phyloP scores from a whole-genome alignment of 139 green algal species.

The Mesotaenium endlicherianum region DNA sequence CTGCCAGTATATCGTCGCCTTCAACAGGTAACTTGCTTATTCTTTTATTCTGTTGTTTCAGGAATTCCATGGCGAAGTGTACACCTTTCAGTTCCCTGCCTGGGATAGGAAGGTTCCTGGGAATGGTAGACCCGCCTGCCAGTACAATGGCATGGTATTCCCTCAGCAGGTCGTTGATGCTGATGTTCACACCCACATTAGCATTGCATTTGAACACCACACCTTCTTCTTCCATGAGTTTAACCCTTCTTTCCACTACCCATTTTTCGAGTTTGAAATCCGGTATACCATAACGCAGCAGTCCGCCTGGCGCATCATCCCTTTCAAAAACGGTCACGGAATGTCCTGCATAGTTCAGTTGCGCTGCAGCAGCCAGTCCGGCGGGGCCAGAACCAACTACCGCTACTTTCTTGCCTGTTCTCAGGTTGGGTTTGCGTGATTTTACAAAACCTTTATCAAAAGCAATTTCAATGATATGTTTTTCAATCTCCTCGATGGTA shows the following conservation, averaged over 20 bases:
- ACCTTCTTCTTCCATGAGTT: slow-evolving; percentile 85
- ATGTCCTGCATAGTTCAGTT: slow-evolving; percentile 86
- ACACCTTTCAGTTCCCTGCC: slow-evolving; percentile 70
- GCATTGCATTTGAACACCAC: slow-evolving; percentile 75
- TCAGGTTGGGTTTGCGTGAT: slow-evolving; percentile 69
- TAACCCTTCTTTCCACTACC: slow-evolving; percentile 78
- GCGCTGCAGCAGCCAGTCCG: slow-evolving; percentile 86
- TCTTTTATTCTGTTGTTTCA: slow-evolving; percentile 84
- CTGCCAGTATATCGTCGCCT: slow-evolving; percentile 77
- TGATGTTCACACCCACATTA: slow-evolving; percentile 35
- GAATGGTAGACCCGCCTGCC: slow-evolving; percentile 85
- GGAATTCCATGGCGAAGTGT: slow-evolving; percentile 96
- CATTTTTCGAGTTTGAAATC: slow-evolving; percentile 96
- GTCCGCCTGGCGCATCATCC: slow-evolving; percentile 79
- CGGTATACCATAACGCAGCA: slow-evolving; percentile 95
- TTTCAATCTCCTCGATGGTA: slow-evolving; percentile 93
- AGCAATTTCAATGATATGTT: slow-evolving; percentile 87
- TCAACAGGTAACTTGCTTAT: slow-evolving; percentile 72
- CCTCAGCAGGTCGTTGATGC: slow-evolving; percentile 57
- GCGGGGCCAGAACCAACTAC: slow-evolving; percentile 84
- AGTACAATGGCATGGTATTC: slow-evolving; percentile 80
- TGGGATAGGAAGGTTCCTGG: slow-evolving; percentile 79
- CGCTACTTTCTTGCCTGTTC: slow-evolving; percentile 73
- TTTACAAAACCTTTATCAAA: slow-evolving; percentile 92
- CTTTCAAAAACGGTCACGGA: slow-evolving; percentile 85